These are phyloP conservation scores for Starmerella riodocensis DNA, from an alignment of 805 yeast species.

Conservation along the genomic window DNA sequence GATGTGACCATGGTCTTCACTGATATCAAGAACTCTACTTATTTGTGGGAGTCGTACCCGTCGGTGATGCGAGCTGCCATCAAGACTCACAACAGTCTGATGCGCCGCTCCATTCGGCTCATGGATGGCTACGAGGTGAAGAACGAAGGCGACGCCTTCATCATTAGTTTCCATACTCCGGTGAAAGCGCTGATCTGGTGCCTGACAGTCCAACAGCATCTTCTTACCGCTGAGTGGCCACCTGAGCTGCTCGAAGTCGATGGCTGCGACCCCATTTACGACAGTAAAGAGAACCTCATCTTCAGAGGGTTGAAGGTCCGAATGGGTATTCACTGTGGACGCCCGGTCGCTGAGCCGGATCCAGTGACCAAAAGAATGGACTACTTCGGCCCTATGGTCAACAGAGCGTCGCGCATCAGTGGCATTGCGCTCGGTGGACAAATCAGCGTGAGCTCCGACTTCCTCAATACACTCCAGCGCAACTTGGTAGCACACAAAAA, in stretches of 20 bases:
- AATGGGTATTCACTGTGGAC: conserved; percentile 98
- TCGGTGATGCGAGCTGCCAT: conserved; percentile 90
- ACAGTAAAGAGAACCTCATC: conserved; percentile 42
- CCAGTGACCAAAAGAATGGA: conserved; percentile 95
- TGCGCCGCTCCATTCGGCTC: conserved; percentile 84
- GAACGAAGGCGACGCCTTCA: conserved; percentile 98
- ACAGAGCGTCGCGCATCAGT: conserved; percentile 82
- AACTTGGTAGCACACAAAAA: conserved; percentile 33
- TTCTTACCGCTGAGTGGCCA: conserved; percentile 88
- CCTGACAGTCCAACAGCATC: conserved; percentile 75
- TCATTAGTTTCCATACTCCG: conserved; percentile 92
- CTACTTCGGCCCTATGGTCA: conserved; percentile 97
- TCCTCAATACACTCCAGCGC: conserved; percentile 51
- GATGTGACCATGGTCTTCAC: conserved; percentile 93
- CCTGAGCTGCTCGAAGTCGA: conserved; percentile 71
- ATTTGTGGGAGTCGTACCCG: conserved; percentile 86
- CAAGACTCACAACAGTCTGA: conserved; percentile 80
- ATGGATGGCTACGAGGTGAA: conserved; percentile 97
- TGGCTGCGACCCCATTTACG: conserved; percentile 72
- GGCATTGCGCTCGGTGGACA: conserved; percentile 99
- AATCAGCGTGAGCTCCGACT: conserved; percentile 73
- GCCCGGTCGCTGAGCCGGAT: conserved; percentile 91
- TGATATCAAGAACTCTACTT: conserved; percentile 88
- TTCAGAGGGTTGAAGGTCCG: conserved; percentile 87
- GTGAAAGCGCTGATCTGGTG: conserved; percentile 89